phyloP scores from a whole-genome alignment of 2,329 filamentous ascomycete genomes.

The Hypoxylon sp. region DNA sequence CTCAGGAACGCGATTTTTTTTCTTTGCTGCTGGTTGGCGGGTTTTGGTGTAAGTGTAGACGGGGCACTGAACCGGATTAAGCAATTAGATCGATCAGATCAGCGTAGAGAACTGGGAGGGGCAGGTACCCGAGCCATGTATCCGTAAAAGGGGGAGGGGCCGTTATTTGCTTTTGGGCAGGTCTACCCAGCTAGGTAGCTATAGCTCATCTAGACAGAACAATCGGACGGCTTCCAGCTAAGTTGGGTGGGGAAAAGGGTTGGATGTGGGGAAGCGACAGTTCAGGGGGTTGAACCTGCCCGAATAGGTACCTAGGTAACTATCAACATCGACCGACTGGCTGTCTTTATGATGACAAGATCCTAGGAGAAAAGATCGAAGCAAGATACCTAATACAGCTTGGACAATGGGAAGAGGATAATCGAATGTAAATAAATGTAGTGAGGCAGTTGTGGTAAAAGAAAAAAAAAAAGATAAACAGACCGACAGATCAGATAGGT shows the following conservation, averaged over 20 bases:
- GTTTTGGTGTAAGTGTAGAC: slow-evolving; percentile 31
- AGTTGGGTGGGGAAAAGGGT: slow-evolving; percentile 20
- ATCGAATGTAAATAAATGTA: not conserved
- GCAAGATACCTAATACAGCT: no score
- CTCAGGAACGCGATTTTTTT: slow-evolving; percentile 25
- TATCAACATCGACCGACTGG: not conserved
- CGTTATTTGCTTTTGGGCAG: slow-evolving; percentile 31
- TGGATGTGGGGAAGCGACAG: slow-evolving; percentile 31
- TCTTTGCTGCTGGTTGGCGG: slow-evolving; percentile 28
- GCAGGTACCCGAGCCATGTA: slow-evolving; percentile 30
- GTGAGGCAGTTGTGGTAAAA: no score
- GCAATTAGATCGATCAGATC: slow-evolving; percentile 42
- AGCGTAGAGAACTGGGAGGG: slow-evolving; percentile 31
- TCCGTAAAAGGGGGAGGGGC: slow-evolving; percentile 32
- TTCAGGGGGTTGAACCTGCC: slow-evolving; percentile 29
- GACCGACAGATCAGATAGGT: slow-evolving; percentile 32
- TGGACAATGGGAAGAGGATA: not conserved
- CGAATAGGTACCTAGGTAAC: slow-evolving; percentile 14
- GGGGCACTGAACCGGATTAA: slow-evolving; percentile 30
- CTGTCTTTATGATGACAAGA: not conserved
- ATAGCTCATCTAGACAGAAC: slow-evolving; percentile 32
- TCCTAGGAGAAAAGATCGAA: not conserved
- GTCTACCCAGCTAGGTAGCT: slow-evolving; percentile 29
- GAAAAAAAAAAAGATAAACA: slow-evolving; percentile 12
- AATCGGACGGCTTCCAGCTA: slow-evolving; percentile 41